Conservation (phyloP, 805 yeast genomes). For the Barnettozyma pratensis region DNA sequence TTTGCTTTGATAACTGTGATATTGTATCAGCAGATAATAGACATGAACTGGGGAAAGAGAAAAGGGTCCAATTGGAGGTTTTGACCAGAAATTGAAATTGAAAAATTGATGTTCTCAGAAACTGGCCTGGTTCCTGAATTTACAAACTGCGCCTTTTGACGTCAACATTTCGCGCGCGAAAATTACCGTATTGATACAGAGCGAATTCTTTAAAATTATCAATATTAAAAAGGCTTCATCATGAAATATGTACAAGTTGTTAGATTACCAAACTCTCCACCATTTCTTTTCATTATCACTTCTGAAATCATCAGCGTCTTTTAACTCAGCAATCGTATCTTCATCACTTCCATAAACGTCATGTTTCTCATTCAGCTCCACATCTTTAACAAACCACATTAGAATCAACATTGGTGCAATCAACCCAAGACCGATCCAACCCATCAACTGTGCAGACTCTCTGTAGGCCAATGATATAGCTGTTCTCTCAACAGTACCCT, state of each 20-base stretch:
- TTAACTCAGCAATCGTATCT: not conserved
- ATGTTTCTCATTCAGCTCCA: conserved; percentile 20
- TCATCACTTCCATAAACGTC: conserved; percentile 19
- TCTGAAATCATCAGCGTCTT: not conserved
- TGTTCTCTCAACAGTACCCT: conserved; percentile 23
- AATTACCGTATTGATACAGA: not conserved
- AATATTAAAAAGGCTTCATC: too few species aligned
- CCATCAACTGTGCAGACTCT: conserved; percentile 28
- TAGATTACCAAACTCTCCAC: not conserved
- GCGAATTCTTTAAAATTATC: too few species aligned
- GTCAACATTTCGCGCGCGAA: not conserved
- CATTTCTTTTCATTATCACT: not conserved
- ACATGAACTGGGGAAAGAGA: not conserved
- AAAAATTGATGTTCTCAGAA: not conserved
- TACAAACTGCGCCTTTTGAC: not conserved
- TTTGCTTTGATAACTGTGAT: not conserved
- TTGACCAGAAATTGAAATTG: not conserved
- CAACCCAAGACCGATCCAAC: conserved; percentile 26
- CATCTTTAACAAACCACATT: conserved; percentile 26
- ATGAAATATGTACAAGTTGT: too few species aligned
- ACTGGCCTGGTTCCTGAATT: not conserved
- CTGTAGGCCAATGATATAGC: conserved; percentile 29
- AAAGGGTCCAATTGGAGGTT: not conserved
- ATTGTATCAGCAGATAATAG: not conserved
- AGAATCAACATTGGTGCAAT: conserved; percentile 24